Evolutionary conservation across 2,329 filamentous ascomycete genomes (phyloP).

Genomic region (Fusarium sp.): DNA sequence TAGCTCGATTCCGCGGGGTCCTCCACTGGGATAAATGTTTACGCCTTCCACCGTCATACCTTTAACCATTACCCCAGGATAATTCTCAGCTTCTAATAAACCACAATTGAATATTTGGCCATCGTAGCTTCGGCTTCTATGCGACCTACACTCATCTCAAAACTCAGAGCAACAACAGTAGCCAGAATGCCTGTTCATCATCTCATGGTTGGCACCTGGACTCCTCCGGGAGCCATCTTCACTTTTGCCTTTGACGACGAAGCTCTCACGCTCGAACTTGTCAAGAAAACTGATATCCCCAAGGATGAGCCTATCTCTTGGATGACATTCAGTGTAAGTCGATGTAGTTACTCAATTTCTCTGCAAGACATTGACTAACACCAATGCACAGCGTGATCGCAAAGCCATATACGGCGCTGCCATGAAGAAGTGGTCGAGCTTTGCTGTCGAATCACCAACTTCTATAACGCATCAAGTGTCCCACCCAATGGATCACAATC

Average conservation of each 20-base stretch:
- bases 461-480: slow-evolving; percentile 82
- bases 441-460: slow-evolving; percentile 79
- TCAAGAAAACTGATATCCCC: slow-evolving; percentile 86
- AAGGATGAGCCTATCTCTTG: slow-evolving; percentile 90
- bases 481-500: slow-evolving; percentile 80
- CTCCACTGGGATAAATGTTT: slow-evolving; percentile 48
- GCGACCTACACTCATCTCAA: slow-evolving; percentile 28
- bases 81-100: background rate
- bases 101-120: background rate
- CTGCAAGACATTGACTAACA: background rate
- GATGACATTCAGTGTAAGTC: slow-evolving; percentile 89
- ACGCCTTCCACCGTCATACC: slow-evolving; percentile 32
- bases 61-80: background rate
- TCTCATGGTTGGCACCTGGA: slow-evolving; percentile 94
- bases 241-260: slow-evolving; percentile 91
- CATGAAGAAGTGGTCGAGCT: slow-evolving; percentile 95
- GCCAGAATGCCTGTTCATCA: slow-evolving; percentile 81
- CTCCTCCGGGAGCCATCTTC: slow-evolving; percentile 88
- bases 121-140: slow-evolving; percentile 1
- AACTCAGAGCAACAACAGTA: slow-evolving; percentile 32
- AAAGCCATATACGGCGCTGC: slow-evolving; percentile 90
- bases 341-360: background rate
- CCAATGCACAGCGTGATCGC: slow-evolving; percentile 73
- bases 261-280: slow-evolving; percentile 76
- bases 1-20: slow-evolving; percentile 30